Evolutionary conservation across 306 rosid species (phyloP).

Genomic region (Lagenaria siceraria): DNA sequence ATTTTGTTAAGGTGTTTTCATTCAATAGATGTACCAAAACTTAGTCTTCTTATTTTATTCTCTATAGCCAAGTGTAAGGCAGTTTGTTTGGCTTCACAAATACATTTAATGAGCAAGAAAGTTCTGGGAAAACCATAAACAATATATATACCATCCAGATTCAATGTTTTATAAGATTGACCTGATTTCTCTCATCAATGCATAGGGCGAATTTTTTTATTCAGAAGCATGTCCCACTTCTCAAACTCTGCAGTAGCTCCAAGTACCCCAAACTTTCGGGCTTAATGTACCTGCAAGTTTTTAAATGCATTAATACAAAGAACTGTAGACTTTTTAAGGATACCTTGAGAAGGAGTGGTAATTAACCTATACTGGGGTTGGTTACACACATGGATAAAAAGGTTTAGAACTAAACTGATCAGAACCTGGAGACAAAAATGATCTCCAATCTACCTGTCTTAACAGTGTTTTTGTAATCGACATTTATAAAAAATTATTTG

Average conservation of each 20-base stretch:
- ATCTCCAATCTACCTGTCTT: neutral
- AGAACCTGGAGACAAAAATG: neutral
- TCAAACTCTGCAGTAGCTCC: slow-evolving; percentile 64
- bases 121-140: neutral
- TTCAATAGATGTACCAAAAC: neutral
- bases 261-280: slow-evolving; percentile 62
- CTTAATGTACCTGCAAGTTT: slow-evolving; percentile 40
- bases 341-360: neutral
- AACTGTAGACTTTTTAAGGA: neutral
- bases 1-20: neutral
- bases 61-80: neutral
- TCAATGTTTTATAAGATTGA: neutral
- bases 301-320: neutral
- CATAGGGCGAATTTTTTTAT: neutral
- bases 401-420: neutral
- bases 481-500: neutral
- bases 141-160: neutral
- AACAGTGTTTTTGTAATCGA: too few species aligned
- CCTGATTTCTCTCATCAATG: neutral
- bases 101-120: neutral
- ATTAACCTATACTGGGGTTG: neutral
- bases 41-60: neutral
- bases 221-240: slow-evolving; percentile 45
- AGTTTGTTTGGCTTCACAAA: neutral
- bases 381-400: neutral